Conservation (phyloP, 2,329 filamentous ascomycete genomes). For the Xylariaceae sp. region DNA sequence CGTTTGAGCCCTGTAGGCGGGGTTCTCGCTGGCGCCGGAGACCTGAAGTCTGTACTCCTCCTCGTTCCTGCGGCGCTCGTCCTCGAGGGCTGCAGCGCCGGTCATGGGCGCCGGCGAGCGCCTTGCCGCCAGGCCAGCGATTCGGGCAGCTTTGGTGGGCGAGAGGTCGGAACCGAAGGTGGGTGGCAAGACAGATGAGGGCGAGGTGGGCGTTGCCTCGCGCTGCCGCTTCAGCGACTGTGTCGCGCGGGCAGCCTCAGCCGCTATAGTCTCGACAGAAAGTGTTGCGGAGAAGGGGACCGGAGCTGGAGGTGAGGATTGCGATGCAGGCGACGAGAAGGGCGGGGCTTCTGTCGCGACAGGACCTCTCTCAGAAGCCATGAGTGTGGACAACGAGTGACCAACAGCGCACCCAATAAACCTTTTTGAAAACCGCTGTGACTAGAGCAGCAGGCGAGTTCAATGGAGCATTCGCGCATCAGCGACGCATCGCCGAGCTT, state of each 20-base stretch:
- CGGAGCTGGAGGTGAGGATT: conserved; percentile 33
- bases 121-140: conserved; percentile 41
- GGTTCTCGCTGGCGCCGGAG: conserved; percentile 50
- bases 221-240: conserved; percentile 47
- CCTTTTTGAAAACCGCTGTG: conserved; percentile 24
- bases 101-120: conserved; percentile 49
- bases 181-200: conserved; percentile 29
- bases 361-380: conserved; percentile 54
- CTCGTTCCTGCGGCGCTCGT: conserved; percentile 50
- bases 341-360: conserved; percentile 52
- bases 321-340: conserved; percentile 33
- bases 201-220: conserved; percentile 44
- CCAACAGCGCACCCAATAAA: conserved; percentile 23
- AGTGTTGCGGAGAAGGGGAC: conserved; percentile 6
- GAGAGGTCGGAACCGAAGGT: conserved; percentile 43
- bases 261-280: conserved; percentile 41
- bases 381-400: conserved; percentile 32
- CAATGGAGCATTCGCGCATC: conserved; percentile 29
- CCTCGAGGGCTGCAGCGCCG: conserved; percentile 53
- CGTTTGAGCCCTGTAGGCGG: conserved; percentile 51
- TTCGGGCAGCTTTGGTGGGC: conserved; percentile 53
- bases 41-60: conserved; percentile 42
- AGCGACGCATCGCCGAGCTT: conserved; percentile 32
- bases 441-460: conserved; percentile 21
- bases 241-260: conserved; percentile 36